Percentiles rank a stretch among this genome's conserved stretches.
These are phyloP conservation scores for Solanum hybrid DNA, from an alignment of 305 asterid species.

Conservation along the genomic window DNA sequence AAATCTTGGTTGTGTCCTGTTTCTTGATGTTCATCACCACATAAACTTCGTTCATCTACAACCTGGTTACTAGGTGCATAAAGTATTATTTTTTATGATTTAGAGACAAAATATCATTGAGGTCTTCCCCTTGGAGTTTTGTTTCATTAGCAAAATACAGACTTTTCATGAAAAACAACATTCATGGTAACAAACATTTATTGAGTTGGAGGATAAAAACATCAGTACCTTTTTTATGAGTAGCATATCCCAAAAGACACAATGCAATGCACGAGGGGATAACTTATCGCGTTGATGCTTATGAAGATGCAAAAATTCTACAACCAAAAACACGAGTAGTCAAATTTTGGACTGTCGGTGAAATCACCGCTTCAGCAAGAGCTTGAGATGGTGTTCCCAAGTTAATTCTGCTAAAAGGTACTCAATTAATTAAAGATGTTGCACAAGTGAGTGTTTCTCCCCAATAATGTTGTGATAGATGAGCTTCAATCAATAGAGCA, in stretches of 20 bases:
- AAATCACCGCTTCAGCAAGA: background rate
- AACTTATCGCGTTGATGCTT: background rate
- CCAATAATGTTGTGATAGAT: background rate
- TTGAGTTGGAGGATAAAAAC: background rate
- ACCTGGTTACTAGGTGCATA: background rate
- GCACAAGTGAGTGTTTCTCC: background rate
- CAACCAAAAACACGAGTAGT: conserved; percentile 7
- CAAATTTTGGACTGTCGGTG: background rate
- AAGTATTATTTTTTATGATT: background rate
- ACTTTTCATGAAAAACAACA: background rate
- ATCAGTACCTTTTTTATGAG: background rate
- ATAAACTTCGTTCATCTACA: background rate
- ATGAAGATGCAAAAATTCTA: background rate
- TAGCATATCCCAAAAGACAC: conserved; percentile 2
- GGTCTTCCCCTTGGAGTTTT: background rate
- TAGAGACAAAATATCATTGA: background rate
- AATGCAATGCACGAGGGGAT: background rate
- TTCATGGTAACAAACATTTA: background rate
- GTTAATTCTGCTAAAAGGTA: background rate
- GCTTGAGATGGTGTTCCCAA: conserved; percentile 3
- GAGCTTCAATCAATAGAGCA: background rate
- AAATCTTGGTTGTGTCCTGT: background rate
- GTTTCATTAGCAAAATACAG: background rate
- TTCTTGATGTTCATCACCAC: background rate
- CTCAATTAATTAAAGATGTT: background rate